Evolutionary conservation across 139 green algal species (phyloP).

Genomic region (Trebouxia sp.): DNA sequence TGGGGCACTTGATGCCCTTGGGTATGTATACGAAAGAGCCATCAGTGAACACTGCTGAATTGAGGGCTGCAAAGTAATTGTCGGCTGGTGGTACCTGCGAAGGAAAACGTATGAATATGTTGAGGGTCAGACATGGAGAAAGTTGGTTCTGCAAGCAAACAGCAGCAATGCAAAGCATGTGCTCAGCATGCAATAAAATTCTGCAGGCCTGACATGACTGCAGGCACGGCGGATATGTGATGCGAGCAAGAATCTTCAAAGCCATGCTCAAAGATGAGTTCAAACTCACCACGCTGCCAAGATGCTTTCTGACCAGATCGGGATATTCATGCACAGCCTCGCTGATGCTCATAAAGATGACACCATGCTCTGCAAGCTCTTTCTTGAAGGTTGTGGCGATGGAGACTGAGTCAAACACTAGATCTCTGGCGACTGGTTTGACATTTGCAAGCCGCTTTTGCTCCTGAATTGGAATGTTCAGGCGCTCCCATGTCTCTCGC

Average conservation of each 20-base stretch:
- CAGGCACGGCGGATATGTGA: too few relatives aligned
- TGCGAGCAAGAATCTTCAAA: too few relatives aligned
- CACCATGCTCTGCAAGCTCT: slow-evolving; percentile 91
- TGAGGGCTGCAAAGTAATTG: slow-evolving; percentile 99
- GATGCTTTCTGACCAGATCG: slow-evolving; percentile 92
- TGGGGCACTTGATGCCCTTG: slow-evolving; percentile 93
- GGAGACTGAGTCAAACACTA: slow-evolving; percentile 98
- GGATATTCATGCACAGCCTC: slow-evolving; percentile 96
- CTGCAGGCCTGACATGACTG: too few relatives aligned
- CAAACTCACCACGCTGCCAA: slow-evolving; percentile 85
- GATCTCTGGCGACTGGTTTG: slow-evolving; percentile 89
- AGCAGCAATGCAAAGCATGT: not conserved
- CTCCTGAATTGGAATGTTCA: slow-evolving; percentile 97
- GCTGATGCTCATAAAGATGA: slow-evolving; percentile 97
- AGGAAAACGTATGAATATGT: not conserved
- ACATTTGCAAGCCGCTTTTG: slow-evolving; percentile 94
- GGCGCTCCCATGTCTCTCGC: slow-evolving; percentile 94
- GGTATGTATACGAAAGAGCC: slow-evolving; percentile 98
- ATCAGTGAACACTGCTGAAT: slow-evolving; percentile 97
- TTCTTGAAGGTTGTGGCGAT: slow-evolving; percentile 98
- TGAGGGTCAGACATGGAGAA: too few relatives aligned
- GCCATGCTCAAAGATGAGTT: too few relatives aligned
- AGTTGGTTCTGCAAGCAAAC: too few relatives aligned
- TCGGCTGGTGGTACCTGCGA: slow-evolving; percentile 87
- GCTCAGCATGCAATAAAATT: too few relatives aligned